Percentiles rank a stretch among this genome's conserved stretches.
Evolutionary conservation across 2,329 filamentous ascomycete species (phyloP).

Genomic region (Alternaria ethzedia): DNA sequence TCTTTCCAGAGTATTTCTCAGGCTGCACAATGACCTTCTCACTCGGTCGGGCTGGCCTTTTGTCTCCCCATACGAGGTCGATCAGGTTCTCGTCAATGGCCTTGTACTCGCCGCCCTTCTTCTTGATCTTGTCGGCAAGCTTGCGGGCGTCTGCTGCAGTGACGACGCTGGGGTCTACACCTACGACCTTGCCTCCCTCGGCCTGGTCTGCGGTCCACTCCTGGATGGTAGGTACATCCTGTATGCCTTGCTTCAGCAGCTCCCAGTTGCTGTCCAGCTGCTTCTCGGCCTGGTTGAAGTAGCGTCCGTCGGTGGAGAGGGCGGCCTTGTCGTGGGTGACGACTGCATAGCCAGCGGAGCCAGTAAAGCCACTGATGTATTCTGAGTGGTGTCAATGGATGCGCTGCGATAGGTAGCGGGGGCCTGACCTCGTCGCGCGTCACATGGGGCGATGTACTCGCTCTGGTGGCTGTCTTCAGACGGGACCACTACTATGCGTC

Average conservation of each 20-base stretch:
- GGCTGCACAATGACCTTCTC: conserved; percentile 77
- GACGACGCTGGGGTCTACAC: conserved; percentile 87
- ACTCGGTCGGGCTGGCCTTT: conserved; percentile 75
- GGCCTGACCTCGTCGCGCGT: conserved; percentile 74
- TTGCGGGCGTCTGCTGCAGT: conserved; percentile 76
- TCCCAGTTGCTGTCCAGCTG: conserved; percentile 93
- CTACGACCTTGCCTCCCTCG: conserved; percentile 85
- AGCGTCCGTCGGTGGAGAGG: conserved; percentile 91
- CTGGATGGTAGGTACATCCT: conserved; percentile 95
- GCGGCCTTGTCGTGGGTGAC: conserved; percentile 86
- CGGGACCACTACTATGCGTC: conserved; percentile 74
- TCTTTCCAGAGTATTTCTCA: conserved; percentile 79
- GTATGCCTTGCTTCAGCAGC: conserved; percentile 88
- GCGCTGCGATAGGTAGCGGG: conserved; percentile 22
- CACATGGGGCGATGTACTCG: conserved; percentile 97
- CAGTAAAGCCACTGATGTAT: conserved; percentile 92
- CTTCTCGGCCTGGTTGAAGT: conserved; percentile 94
- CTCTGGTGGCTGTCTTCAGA: conserved; percentile 98
- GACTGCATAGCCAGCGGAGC: conserved; percentile 91
- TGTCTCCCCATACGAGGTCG: conserved; percentile 84
- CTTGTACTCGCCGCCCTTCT: conserved; percentile 80
- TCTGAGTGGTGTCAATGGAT: conserved; percentile 54
- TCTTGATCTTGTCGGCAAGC: conserved; percentile 83
- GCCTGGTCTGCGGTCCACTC: conserved; percentile 91
- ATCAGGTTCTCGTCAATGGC: conserved; percentile 83